Evolutionary conservation across 306 rosid genomes (phyloP), one percentile per base, ranked within the genome.

Genomic region (Boehmeria nivea): DNA sequence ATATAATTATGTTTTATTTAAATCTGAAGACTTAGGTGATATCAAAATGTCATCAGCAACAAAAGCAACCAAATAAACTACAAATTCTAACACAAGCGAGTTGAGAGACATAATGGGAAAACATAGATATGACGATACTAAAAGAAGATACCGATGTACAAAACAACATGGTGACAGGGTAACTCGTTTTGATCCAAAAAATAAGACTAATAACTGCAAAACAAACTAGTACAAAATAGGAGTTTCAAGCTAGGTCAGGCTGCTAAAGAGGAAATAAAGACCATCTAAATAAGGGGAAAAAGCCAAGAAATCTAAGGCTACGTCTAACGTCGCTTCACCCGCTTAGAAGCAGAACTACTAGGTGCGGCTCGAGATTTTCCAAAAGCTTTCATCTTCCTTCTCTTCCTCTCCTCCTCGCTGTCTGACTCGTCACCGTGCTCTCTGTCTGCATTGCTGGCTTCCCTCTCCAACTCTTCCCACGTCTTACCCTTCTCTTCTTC

Each of bases 401-500:
- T 80, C 73, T 78, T 80, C 61, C 95, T 70, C 23, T 90, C 98
- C 64, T 86, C 98, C 69, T 90, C 95, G 2, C 98, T 90, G 77
- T 90, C 97, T 0, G 86, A 90, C 24, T 90, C 95, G 2, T 72
- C 71, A 18, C 95, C 97, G 47, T 90, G 79, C 79, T 90, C 97
- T 73, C 72, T 84, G 54, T 90, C 97, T 19, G 95, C 97, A 68
- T 86, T 80, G 81, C 79, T 90, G 33, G 97, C 97, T 75, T 90
- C 97, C 72, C 88, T 86, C 82, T 90, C 98, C 74, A 90, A 74
- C 71, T 90, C 98, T 39, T 90, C 98, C 98, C 98, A 90, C 6
- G 98, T 82, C 80, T 84, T 73, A 19, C 86, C 86, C 61, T 72
- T 12, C 52, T 80, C 85, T 47, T 64, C 84, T 59, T 78, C 84